Evolutionary conservation across 2,329 filamentous ascomycete species (phyloP).

Genomic region (Tolypocladium paradoxum): DNA sequence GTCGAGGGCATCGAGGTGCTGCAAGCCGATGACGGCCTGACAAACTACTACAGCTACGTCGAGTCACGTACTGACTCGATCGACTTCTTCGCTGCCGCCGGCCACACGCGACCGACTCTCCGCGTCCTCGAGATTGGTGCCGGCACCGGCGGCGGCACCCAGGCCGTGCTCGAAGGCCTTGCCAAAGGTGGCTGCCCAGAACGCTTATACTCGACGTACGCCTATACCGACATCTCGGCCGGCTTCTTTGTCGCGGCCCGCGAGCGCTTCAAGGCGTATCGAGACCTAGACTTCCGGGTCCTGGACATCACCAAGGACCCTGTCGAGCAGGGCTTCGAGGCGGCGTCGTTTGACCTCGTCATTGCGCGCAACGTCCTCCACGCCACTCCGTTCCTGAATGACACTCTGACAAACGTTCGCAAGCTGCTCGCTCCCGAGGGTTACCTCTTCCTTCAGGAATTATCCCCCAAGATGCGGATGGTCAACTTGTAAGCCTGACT

Average conservation of each 20-base stretch:
- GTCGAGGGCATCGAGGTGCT: too few relatives aligned
- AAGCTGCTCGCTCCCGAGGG: neutral
- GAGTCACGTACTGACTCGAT: too few relatives aligned
- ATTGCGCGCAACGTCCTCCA: conserved; percentile 1
- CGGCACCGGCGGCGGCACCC: conserved; percentile 17
- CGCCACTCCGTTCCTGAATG: neutral
- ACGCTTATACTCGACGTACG: conserved; percentile 8
- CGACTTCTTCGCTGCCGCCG: too few relatives aligned
- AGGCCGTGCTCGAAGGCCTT: conserved; percentile 9
- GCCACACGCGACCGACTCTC: too few relatives aligned
- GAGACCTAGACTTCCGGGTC: conserved; percentile 5
- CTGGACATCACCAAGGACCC: conserved; percentile 14
- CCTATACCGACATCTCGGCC: conserved; percentile 12
- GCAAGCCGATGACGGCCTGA: too few relatives aligned
- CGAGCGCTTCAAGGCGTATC: conserved; percentile 6
- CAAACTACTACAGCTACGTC: too few relatives aligned
- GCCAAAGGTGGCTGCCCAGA: neutral
- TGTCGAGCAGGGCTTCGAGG: conserved; percentile 3
- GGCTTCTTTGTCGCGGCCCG: conserved; percentile 12
- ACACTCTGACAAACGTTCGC: neutral
- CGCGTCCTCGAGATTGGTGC: too few relatives aligned
- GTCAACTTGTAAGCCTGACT: too few relatives aligned
- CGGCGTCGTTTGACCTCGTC: conserved; percentile 2
- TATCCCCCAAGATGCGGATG: too few relatives aligned
- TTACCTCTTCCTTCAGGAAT: neutral